Percentiles rank a stretch among this genome's conserved stretches.
phyloP scores from a whole-genome alignment of 257 asterid species.

The Solanum bulbocastanum region DNA sequence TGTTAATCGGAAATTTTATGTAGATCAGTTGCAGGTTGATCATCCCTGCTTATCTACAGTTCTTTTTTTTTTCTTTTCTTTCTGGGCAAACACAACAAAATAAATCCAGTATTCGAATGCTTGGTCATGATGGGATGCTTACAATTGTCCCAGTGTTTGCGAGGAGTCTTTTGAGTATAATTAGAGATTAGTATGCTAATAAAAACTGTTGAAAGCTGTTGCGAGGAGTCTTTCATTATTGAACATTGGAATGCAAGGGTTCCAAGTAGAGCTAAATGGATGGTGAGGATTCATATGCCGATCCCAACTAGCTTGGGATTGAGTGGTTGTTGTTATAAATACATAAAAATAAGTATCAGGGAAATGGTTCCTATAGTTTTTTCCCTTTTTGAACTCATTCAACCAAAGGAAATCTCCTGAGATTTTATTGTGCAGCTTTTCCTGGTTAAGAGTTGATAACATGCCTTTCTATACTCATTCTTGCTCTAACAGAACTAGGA shows the following conservation, averaged over 20 bases:
- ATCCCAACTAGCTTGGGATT: background rate
- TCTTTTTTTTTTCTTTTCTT: background rate
- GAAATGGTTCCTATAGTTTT: background rate
- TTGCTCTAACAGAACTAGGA: background rate
- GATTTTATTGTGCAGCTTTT: background rate
- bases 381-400: background rate
- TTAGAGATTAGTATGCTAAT: background rate
- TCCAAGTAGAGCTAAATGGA: background rate
- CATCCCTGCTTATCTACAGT: background rate
- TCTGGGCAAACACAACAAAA: background rate
- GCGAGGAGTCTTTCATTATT: background rate
- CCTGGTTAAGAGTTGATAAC: background rate
- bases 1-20: background rate
- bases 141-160: background rate
- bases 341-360: background rate
- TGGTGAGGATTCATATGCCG: background rate
- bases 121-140: background rate
- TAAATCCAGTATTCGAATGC: background rate
- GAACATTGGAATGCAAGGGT: background rate
- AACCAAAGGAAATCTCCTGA: background rate
- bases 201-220: background rate
- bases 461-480: background rate
- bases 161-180: background rate
- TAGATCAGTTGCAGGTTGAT: background rate
- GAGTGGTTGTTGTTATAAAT: background rate